A percentile compares a stretch with the other conserved stretches of the same genome.
Evolutionary conservation across 116 monocot genomes (phyloP).

Genomic region (Zostera marina): DNA sequence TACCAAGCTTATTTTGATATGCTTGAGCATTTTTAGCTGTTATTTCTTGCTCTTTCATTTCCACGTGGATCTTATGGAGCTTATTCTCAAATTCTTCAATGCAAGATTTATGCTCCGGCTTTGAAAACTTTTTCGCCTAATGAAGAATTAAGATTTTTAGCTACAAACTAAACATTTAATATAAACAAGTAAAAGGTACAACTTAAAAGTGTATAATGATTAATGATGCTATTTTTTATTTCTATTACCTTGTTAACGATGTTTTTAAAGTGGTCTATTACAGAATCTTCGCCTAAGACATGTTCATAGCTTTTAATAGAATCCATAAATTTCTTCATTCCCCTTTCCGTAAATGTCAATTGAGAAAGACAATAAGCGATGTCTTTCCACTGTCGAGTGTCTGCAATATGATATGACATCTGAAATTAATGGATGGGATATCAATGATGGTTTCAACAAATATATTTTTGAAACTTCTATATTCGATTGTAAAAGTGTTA

Average conservation of each 20-base stretch:
- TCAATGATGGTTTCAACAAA: no score
- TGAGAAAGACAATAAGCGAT: slow-evolving; percentile 96
- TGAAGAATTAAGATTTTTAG: slow-evolving; percentile 2
- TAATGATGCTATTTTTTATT: not conserved
- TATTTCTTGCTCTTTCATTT: slow-evolving; percentile 76
- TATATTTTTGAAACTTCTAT: no score
- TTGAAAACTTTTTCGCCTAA: slow-evolving; percentile 92
- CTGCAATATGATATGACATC: slow-evolving; percentile 20
- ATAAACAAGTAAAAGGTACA: not conserved
- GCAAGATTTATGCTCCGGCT: slow-evolving; percentile 55
- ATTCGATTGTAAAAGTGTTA: no score
- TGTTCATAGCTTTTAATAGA: slow-evolving; percentile 79
- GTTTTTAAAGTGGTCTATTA: slow-evolving; percentile 67
- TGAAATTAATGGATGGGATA: no score
- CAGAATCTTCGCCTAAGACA: slow-evolving; percentile 68
- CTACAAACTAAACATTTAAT: not conserved
- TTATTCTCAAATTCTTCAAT: slow-evolving; percentile 97
- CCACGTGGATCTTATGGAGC: slow-evolving; percentile 58
- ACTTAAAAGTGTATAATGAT: not conserved
- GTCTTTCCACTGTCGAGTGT: slow-evolving; percentile 60
- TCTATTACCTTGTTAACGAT: slow-evolving; percentile 68
- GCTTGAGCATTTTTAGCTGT: slow-evolving; percentile 57
- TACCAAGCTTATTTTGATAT: slow-evolving; percentile 50
- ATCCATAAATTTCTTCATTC: slow-evolving; percentile 83
- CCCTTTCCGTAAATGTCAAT: slow-evolving; percentile 77